phyloP scores from a whole-genome alignment of 495 filamentous ascomycete species.

The Hyphodiscus hymeniophilus region DNA sequence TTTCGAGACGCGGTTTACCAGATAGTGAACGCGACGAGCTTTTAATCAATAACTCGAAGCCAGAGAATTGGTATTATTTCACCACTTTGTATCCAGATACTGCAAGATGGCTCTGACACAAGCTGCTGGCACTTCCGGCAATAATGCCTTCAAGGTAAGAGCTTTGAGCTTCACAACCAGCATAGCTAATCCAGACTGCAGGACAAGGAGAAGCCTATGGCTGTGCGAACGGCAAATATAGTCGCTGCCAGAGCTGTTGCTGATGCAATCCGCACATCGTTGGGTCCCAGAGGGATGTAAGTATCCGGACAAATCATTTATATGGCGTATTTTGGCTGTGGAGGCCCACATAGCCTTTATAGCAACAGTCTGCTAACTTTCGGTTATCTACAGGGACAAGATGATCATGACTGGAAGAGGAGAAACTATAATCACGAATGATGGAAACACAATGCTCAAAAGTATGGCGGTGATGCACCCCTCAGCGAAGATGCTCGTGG shows the following conservation, averaged over 20 bases:
- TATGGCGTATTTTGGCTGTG: no score
- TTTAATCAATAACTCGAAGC: not conserved
- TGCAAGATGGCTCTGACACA: constrained; percentile 59
- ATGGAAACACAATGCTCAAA: constrained; percentile 97
- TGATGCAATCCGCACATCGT: no score
- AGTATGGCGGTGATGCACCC: constrained; percentile 99
- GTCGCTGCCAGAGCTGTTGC: constrained; percentile 84
- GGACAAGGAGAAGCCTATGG: constrained; percentile 98
- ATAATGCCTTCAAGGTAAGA: constrained; percentile 71
- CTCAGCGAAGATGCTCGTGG: constrained; percentile 96
- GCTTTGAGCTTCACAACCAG: constrained; percentile 23
- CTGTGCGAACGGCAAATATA: constrained; percentile 91
- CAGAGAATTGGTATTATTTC: constrained; percentile 1
- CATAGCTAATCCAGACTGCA: constrained; percentile 43
- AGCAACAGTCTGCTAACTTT: no score
- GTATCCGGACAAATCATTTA: no score
- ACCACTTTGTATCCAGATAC: not conserved
- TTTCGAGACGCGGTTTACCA: constrained; percentile 14
- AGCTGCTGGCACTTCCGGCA: constrained; percentile 45
- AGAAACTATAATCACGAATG: constrained; percentile 97
- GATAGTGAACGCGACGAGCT: constrained; percentile 12
- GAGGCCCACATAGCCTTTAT: no score
- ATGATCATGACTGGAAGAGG: constrained; percentile 98
- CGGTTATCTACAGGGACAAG: constrained; percentile 94
- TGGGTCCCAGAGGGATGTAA: no score